Conservation (phyloP, 257 asterid genomes). For the Euphrasia confusa region DNA sequence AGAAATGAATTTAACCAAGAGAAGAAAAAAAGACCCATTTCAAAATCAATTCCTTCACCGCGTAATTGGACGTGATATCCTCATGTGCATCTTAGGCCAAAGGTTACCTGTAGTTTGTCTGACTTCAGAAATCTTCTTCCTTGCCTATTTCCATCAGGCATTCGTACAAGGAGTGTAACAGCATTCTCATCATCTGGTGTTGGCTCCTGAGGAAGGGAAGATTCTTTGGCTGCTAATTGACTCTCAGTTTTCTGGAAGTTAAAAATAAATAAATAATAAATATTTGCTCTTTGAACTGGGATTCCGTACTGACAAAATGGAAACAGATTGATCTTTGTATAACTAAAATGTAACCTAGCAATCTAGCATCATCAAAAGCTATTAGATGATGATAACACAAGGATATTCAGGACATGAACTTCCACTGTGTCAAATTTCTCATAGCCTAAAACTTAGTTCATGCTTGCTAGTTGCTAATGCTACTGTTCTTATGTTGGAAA, state of each 20-base stretch:
- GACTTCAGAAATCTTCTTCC: slow-evolving; percentile 89
- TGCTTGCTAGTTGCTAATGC: not conserved
- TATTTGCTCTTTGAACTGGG: not conserved
- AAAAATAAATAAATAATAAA: slow-evolving; percentile 1
- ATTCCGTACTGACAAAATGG: not conserved
- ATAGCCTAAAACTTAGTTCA: not conserved
- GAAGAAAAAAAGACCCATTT: not conserved
- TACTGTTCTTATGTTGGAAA: not conserved
- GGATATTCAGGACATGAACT: too few species aligned
- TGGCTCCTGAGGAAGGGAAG: slow-evolving; percentile 94
- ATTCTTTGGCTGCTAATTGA: slow-evolving; percentile 83
- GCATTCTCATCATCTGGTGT: slow-evolving; percentile 68
- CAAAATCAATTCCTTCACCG: not conserved
- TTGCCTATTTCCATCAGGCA: slow-evolving; percentile 94
- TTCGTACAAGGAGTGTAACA: slow-evolving; percentile 80
- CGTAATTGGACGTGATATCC: not conserved
- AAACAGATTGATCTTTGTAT: not conserved
- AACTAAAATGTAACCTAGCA: not conserved
- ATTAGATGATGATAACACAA: not conserved
- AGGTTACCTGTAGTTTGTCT: slow-evolving; percentile 76
- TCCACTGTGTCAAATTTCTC: slow-evolving; percentile 9
- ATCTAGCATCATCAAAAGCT: not conserved
- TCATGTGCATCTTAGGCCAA: not conserved
- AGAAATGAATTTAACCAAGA: not conserved
- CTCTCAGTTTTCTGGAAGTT: slow-evolving; percentile 66